Evolutionary conservation across 2,329 filamentous ascomycete species (phyloP).

Genomic region (Pseudomassariella vexata): DNA sequence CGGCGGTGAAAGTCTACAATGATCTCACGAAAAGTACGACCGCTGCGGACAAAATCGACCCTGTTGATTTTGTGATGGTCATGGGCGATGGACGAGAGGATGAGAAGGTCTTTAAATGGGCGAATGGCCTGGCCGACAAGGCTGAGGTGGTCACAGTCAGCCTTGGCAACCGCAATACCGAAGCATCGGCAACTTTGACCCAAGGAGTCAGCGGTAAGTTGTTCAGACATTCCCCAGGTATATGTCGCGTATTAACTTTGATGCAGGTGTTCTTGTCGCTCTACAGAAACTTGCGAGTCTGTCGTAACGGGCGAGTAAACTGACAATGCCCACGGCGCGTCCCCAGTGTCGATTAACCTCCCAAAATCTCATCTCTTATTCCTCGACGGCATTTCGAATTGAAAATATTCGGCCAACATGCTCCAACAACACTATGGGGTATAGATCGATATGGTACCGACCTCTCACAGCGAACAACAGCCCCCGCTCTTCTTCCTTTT

Average conservation of each 20-base stretch:
- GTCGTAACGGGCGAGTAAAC: conserved; percentile 21
- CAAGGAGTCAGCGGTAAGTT: conserved; percentile 87
- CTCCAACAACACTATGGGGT: no score
- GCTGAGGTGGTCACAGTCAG: conserved; percentile 78
- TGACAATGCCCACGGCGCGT: not conserved
- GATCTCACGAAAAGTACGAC: conserved; percentile 37
- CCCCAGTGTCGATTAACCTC: no score
- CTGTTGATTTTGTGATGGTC: conserved; percentile 81
- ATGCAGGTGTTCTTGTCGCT: conserved; percentile 42
- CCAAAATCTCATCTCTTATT: no score
- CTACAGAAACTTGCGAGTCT: conserved; percentile 43
- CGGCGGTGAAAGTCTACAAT: conserved; percentile 68
- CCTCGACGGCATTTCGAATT: no score
- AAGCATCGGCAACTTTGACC: conserved; percentile 77
- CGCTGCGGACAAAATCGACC: conserved; percentile 22
- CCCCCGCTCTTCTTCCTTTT: no score
- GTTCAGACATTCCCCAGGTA: conserved; percentile 3
- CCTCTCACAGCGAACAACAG: no score
- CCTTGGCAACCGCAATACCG: conserved; percentile 79
- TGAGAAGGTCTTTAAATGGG: conserved; percentile 91
- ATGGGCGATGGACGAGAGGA: conserved; percentile 90
- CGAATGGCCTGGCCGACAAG: conserved; percentile 64
- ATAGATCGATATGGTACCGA: no score
- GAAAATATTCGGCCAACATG: no score
- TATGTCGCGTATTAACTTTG: conserved; percentile 9